Base-by-base conservation (phyloP, 257 asterid genomes). In the Solanum chmielewskii region DNA sequence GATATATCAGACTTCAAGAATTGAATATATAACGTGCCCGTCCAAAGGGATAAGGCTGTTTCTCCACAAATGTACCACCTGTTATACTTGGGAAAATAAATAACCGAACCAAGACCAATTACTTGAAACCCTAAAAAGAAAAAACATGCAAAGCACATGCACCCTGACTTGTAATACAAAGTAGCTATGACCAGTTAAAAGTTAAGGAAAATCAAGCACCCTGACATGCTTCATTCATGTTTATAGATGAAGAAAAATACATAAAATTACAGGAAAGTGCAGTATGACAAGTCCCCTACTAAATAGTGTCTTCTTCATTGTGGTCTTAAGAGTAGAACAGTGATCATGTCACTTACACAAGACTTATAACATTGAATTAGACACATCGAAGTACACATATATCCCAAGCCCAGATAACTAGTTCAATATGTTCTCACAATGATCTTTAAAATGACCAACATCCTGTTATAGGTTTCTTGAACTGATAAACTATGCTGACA, bases 61-160 rank as follows among this genome's bases (percentile, higher is more conserved):
- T 97, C 99, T 93, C 90, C 97, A 68, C 88, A 94, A 89, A 97
- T 92, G 93, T 96, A 97, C 99, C 97, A 97, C 99, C 99, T 97
- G 92, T 88, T 83, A 81, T 78, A 88, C 86, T 81, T 76, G 44
- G 83, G 29, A 39, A 47, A 80, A 31, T 49, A 11, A 81, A 49
- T 31, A 47, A 31, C 21, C 44, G 11, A 3, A 31, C 69, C 85
- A 29, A 49, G 44, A 29, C 85, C 20, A 29, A 16, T 81, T 49
- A 20, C 69, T 16, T 29, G 39, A 81, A 47, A 49, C 29, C 13
- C 44, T 49, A 11, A 42, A 25, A 77, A 13, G 37, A 14, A 23
- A 41, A 16, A 45, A 45, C 27, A 16, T 29, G 44, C 85, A 80
- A 16, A 25, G 83, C 62, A 45, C 64, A 44, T 45, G n/a, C 11